These are phyloP conservation scores for Artemisia annua DNA, from an alignment of 129 eudicot species.

Conservation along the genomic window DNA sequence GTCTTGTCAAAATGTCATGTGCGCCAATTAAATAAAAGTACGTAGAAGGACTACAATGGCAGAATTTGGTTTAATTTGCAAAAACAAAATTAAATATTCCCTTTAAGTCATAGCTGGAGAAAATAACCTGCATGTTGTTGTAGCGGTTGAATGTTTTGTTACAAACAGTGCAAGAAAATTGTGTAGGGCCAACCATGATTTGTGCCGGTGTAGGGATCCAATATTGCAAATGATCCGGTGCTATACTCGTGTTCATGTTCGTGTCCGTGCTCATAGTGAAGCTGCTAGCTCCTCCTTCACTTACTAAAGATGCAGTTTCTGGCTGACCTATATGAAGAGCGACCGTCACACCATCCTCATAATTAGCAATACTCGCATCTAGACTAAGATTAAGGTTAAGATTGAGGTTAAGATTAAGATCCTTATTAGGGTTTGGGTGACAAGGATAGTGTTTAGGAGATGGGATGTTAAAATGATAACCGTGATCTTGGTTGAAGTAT, in stretches of 20 bases:
- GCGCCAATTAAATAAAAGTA: slow-evolving; percentile 3
- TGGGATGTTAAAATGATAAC: slow-evolving; percentile 6
- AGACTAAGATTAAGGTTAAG: slow-evolving; percentile 13
- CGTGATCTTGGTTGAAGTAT: slow-evolving; percentile 21
- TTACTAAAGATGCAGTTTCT: slow-evolving; percentile 13
- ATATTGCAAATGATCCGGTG: slow-evolving; percentile 40
- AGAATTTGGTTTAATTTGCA: slow-evolving; percentile 12
- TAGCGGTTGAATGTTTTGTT: slow-evolving; percentile 68
- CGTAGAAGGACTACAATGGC: slow-evolving; percentile 7
- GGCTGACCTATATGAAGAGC: slow-evolving; percentile 71
- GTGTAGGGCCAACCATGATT: slow-evolving; percentile 89
- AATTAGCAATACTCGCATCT: not conserved
- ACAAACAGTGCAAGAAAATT: slow-evolving; percentile 86
- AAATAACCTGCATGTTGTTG: slow-evolving; percentile 84
- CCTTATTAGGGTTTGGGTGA: slow-evolving; percentile 42
- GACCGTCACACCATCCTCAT: slow-evolving; percentile 54
- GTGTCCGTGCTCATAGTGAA: slow-evolving; percentile 31
- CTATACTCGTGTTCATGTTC: not conserved
- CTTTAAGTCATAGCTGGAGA: not conserved
- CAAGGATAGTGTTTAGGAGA: slow-evolving; percentile 24
- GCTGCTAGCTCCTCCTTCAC: slow-evolving; percentile 10
- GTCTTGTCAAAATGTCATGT: slow-evolving; percentile 6
- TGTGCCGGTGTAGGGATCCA: slow-evolving; percentile 93
- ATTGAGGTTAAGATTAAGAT: slow-evolving; percentile 30
- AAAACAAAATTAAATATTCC: slow-evolving; percentile 4